phyloP scores from a whole-genome alignment of 192 early-diverging fungal species.

The Podila epicladia region DNA sequence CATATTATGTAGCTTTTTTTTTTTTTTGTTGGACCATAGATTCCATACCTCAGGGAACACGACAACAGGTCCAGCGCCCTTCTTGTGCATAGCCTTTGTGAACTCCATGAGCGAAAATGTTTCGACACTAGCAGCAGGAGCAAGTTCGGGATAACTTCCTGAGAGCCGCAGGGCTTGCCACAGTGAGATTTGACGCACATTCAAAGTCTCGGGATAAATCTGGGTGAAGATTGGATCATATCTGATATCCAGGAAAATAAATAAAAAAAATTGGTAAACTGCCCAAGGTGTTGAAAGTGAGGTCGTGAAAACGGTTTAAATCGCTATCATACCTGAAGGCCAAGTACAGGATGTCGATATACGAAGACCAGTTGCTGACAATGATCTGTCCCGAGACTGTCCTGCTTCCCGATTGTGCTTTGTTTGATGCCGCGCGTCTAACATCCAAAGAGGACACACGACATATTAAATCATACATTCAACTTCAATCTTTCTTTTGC shows the following conservation, averaged over 20 bases:
- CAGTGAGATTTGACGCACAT: constrained; percentile 59
- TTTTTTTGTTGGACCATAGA: neutral
- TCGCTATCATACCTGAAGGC: constrained; percentile 59
- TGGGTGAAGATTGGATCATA: constrained; percentile 72
- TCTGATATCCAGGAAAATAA: constrained; percentile 31
- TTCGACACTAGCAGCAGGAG: constrained; percentile 32
- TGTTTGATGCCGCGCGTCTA: constrained; percentile 15
- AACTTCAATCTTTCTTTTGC: neutral
- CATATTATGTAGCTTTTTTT: neutral
- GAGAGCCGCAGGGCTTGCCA: constrained; percentile 63
- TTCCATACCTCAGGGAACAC: constrained; percentile 72
- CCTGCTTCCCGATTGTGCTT: constrained; percentile 22
- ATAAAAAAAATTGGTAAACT: neutral
- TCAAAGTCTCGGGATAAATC: constrained; percentile 56
- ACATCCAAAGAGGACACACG: neutral
- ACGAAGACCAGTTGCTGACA: constrained; percentile 84
- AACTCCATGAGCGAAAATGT: constrained; percentile 56
- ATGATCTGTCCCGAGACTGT: constrained; percentile 76
- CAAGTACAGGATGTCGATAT: constrained; percentile 84
- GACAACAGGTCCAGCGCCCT: constrained; percentile 64
- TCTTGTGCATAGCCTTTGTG: constrained; percentile 43
- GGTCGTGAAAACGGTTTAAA: neutral
- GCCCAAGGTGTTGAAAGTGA: too few relatives aligned
- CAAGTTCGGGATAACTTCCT: constrained; percentile 58
- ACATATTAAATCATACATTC: neutral